phyloP scores from a whole-genome alignment of 2,329 filamentous ascomycete species.

The Cytospora schulzeri region DNA sequence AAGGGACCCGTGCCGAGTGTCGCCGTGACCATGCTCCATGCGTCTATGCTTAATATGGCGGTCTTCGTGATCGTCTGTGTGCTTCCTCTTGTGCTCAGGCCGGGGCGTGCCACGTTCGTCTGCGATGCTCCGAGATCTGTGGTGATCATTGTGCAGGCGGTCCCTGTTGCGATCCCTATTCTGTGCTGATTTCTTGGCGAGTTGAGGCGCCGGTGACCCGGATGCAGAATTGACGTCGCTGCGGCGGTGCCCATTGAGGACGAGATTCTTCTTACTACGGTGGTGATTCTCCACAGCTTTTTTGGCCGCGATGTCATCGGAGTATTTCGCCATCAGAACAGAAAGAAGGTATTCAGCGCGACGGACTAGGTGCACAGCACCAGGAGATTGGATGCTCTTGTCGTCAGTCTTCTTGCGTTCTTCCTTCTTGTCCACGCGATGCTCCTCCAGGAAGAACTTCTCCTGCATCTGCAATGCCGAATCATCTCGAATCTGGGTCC shows the following conservation, averaged over 20 bases:
- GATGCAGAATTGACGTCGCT: conserved; percentile 62
- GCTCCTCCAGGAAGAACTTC: conserved; percentile 95
- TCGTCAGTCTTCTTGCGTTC: conserved; percentile 79
- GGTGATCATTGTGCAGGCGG: conserved; percentile 51
- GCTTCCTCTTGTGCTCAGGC: conserved; percentile 63
- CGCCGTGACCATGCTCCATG: conserved; percentile 47
- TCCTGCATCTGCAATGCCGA: conserved; percentile 80
- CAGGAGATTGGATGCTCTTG: conserved; percentile 85
- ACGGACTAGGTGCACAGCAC: conserved; percentile 94
- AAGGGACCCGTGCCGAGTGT: conserved; percentile 38
- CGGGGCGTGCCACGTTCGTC: conserved; percentile 55
- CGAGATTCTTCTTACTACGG: conserved; percentile 84
- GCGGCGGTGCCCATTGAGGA: conserved; percentile 61
- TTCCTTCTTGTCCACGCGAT: conserved; percentile 97
- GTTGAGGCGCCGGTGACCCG: conserved; percentile 69
- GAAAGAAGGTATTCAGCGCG: conserved; percentile 93
- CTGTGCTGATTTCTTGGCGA: conserved; percentile 49
- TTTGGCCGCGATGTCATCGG: conserved; percentile 73
- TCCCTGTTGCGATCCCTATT: conserved; percentile 53
- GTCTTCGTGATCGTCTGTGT: conserved; percentile 56
- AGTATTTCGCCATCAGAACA: conserved; percentile 86
- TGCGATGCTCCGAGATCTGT: conserved; percentile 52
- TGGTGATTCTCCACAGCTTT: conserved; percentile 89
- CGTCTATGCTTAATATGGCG: conserved; percentile 54
- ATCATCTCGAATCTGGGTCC: conserved; percentile 93